These are phyloP conservation scores for Rubia tinctorum DNA, from an alignment of 305 asterid species.

Conservation along the genomic window DNA sequence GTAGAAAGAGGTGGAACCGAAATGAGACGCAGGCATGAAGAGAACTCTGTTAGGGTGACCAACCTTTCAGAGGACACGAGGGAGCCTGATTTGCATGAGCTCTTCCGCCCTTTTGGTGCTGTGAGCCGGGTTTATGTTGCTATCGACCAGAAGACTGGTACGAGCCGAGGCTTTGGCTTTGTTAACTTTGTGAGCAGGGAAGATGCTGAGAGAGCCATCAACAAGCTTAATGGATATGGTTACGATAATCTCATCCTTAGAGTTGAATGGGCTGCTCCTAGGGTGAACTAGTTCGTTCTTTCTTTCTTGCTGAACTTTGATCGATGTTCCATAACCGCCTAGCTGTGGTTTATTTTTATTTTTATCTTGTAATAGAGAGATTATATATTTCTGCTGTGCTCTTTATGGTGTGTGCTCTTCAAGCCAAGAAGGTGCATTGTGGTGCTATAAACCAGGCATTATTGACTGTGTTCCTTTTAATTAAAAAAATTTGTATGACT, in stretches of 20 bases:
- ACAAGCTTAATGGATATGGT: constrained; percentile 82
- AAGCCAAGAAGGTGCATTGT: neutral
- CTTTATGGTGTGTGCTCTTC: neutral
- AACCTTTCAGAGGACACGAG: constrained; percentile 89
- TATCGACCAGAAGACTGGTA: constrained; percentile 70
- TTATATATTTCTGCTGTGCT: neutral
- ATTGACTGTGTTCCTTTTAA: no score
- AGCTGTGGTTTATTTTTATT: neutral
- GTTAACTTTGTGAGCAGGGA: constrained; percentile 80
- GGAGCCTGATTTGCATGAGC: constrained; percentile 79
- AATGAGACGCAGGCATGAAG: constrained; percentile 82
- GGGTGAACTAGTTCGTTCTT: constrained; percentile 27
- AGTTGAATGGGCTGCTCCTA: constrained; percentile 40
- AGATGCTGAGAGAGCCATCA: constrained; percentile 88
- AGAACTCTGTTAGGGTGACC: constrained; percentile 85
- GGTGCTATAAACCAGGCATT: neutral
- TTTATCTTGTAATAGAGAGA: neutral
- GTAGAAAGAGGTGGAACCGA: constrained; percentile 56
- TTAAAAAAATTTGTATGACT: no score
- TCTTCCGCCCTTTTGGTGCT: constrained; percentile 75
- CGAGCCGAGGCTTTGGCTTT: constrained; percentile 84
- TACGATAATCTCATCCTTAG: constrained; percentile 31
- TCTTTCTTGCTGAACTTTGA: neutral
- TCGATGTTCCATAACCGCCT: neutral
- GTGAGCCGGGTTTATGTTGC: constrained; percentile 83